Evolutionary conservation across 768 basidiomycete species (phyloP), one percentile per base, ranked within the genome.

Genomic region (Ramaria rubella): DNA sequence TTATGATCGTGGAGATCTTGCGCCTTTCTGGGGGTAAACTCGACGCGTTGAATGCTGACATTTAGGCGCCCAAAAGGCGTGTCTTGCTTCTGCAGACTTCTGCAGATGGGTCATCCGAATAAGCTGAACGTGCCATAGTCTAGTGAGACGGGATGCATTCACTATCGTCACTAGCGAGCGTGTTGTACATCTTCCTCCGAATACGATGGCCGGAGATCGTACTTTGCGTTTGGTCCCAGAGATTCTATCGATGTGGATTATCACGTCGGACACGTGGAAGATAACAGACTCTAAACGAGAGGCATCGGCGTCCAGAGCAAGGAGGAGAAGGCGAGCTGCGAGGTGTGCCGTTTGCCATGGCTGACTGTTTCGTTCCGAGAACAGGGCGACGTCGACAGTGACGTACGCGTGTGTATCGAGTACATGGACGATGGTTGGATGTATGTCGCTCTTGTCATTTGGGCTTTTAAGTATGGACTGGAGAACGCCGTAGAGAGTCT

Each of bases 171-270:
- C 79, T 74, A 44, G 79, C 76, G 4, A 93, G 66, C 5, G 73
- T 71, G 8, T 79, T 75, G 62, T 87, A 94, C 2, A 81, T 70
- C 60, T 76, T 78, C 52, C 69, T 73, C 94, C 94, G 96, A 30
- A 90, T 68, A 23, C 12, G 66, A 52, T 17, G 59, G 59, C 60
- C 52, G 70, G 58, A 63, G 43, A 33, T 45, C 29, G 43, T 48
- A 48, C 29, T n/a, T 34, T 34, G 5, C 17, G 49, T 36, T 51
- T 36, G 4, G n/a, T 31, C 30, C 21, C 49, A 19, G 2, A 8
- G 3, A 31, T n/a, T n/a, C n/a, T n/a, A n/a, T 33, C 2, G 49
- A 51, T 23, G 21, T n/a, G 8, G 15, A 17, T 30, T 51, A 51
- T 9, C 12, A 51, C 49, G 21, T 51, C 49, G n/a, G 49, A 51